Evolutionary conservation across 2,329 filamentous ascomycete species (phyloP), one percentile per base, ranked within the genome.

Genomic region (Diaporthe nobilis): DNA sequence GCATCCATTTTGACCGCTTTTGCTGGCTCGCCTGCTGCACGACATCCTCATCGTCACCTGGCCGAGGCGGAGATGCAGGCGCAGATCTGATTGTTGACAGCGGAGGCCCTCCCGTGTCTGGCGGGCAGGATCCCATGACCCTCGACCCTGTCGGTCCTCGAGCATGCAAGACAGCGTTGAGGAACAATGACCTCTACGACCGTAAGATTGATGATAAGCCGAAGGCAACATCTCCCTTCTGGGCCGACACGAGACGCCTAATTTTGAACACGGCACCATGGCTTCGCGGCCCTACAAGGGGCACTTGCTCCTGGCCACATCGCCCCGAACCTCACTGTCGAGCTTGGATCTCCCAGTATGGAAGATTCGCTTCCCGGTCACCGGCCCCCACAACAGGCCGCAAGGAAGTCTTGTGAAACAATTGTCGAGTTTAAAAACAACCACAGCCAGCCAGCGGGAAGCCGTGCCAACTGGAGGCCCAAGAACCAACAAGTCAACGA

Each of bases 401-500:
- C 58, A 65, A 57, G 58, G 71, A 57, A 73, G 47, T 44, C 58
- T 65, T 44, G 58, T 65, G 58, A 73, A 73, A 65, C 71, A 73
- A 65, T 73, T 53, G 71, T 63, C 49, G 44, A 65, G 58, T 57
- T 47, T 49, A 63, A 60, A 57, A 73, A 51, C 70, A 61, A 72
- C 55, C 17, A 22, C 55, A 42, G 65, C 65, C 65, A 61, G 55
- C 55, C 34, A 34, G 34, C 34, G 34, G 44, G 44, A 63, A 61
- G 42, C 71, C 20, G 49, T 47, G 34, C 42, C 58, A 57, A 44
- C 47, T 63, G n/a, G 60, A 65, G 68, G 47, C 13, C 34, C 47
- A 47, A 49, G 42, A n/a, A 22, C 71, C 49, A 42, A 49, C 53
- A 42, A 39, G 44, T 61, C 51, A 58, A 42, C 25, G 34, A 34